phyloP scores from a whole-genome alignment of 305 asterid species.

The Fraxinus nigra region DNA sequence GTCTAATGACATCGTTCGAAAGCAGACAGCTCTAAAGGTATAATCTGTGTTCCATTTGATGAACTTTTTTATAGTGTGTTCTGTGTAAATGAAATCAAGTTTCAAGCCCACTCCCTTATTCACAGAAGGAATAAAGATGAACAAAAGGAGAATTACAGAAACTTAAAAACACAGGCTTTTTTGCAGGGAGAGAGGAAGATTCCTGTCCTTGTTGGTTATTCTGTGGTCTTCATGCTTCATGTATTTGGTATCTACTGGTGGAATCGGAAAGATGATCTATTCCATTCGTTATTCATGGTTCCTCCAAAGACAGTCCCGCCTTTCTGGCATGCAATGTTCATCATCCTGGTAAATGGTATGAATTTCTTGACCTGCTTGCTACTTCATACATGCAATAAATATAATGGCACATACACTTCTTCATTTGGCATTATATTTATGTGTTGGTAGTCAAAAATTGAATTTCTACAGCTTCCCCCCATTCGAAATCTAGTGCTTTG shows the following conservation, averaged over 20 bases:
- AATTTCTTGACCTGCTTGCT: conserved; percentile 19
- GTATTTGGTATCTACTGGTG: conserved; percentile 78
- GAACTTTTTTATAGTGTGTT: conserved; percentile 13
- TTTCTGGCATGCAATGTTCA: conserved; percentile 82
- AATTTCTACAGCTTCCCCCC: neutral
- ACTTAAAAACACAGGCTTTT: conserved; percentile 24
- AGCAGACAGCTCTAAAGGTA: conserved; percentile 95
- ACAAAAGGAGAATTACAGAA: conserved; percentile 15
- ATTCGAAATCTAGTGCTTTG: neutral
- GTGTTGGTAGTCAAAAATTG: neutral
- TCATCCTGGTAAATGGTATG: conserved; percentile 78
- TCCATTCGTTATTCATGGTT: conserved; percentile 71
- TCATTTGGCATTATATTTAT: conserved; percentile 21
- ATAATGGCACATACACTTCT: conserved; percentile 2
- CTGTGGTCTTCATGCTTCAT: conserved; percentile 57
- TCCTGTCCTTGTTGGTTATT: conserved; percentile 59
- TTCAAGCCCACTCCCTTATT: neutral
- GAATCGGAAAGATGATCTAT: conserved; percentile 57
- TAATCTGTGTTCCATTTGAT: conserved; percentile 20
- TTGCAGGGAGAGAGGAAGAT: conserved; percentile 82
- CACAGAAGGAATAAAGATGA: neutral
- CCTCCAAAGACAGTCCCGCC: conserved; percentile 85
- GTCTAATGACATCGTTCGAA: conserved; percentile 79
- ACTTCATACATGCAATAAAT: neutral
- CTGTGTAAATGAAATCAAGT: conserved; percentile 6